These are phyloP conservation scores for Vinca minor DNA, from an alignment of 257 asterid genomes.

Conservation along the genomic window DNA sequence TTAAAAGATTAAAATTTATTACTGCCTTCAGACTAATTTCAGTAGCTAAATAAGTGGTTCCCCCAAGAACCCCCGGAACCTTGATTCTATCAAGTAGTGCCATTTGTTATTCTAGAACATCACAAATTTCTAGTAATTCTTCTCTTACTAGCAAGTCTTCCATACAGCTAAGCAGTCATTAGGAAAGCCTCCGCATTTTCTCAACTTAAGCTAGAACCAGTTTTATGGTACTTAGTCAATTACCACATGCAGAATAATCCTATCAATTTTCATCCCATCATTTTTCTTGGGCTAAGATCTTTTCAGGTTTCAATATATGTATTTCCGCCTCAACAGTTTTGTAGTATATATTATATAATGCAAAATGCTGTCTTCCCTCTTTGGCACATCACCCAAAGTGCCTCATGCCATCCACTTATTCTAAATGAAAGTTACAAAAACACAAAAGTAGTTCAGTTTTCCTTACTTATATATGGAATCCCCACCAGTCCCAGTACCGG, in stretches of 20 bases:
- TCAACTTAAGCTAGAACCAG: not conserved
- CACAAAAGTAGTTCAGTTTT: conserved; percentile 12
- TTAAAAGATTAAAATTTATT: too few relatives aligned
- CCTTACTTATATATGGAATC: conserved; percentile 90
- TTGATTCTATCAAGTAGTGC: too few relatives aligned
- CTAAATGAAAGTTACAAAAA: not conserved
- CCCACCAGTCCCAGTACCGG: conserved; percentile 92
- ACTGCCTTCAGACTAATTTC: too few relatives aligned
- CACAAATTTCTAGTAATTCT: too few relatives aligned
- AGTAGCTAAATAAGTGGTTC: too few relatives aligned
- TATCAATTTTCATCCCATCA: too few relatives aligned
- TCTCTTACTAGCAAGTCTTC: not conserved
- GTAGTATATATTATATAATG: not conserved
- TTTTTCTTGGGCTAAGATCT: not conserved
- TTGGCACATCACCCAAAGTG: not conserved
- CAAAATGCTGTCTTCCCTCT: not conserved
- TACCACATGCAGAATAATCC: not conserved
- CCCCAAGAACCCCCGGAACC: too few relatives aligned
- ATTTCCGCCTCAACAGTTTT: not conserved
- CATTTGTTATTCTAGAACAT: too few relatives aligned
- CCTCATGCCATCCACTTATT: not conserved
- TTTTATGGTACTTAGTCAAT: not conserved
- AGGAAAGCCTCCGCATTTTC: not conserved
- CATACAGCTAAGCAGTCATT: not conserved
- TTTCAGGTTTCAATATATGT: not conserved